Evolutionary conservation across 2,329 filamentous ascomycete genomes (phyloP).

Genomic region (Cladobotryum protrusum): DNA sequence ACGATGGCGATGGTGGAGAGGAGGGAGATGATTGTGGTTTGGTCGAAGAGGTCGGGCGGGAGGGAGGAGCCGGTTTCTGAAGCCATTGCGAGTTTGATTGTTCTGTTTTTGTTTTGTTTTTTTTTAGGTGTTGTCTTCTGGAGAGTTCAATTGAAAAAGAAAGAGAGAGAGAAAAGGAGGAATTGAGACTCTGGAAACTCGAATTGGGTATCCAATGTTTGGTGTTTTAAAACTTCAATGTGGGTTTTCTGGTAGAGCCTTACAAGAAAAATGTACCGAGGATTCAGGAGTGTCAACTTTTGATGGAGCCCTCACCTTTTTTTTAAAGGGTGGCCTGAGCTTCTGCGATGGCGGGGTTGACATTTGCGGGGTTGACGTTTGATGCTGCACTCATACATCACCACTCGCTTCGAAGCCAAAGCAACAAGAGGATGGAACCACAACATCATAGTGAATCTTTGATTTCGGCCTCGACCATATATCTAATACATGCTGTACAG

Average conservation of each 20-base stretch:
- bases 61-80: conserved; percentile 24
- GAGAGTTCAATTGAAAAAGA: too few species aligned
- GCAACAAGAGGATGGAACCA: too few species aligned
- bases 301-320: background rate
- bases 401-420: too few species aligned
- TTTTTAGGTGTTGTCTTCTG: background rate
- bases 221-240: background rate
- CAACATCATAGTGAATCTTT: too few species aligned
- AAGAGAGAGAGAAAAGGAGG: too few species aligned
- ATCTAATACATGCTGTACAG: background rate
- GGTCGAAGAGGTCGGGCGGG: conserved; percentile 53
- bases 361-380: background rate
- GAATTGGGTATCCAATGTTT: too few species aligned
- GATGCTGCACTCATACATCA: too few species aligned
- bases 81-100: conserved; percentile 4
- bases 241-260: too few species aligned
- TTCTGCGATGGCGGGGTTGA: background rate
- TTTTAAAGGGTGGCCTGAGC: background rate
- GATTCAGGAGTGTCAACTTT: background rate
- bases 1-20: conserved; percentile 48
- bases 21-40: conserved; percentile 54
- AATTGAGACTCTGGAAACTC: too few species aligned
- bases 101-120: too few species aligned
- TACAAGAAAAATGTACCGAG: background rate
- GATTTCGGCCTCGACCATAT: background rate